These are phyloP conservation scores for Hyphodiscus sp. DNA, from an alignment of 2,329 filamentous ascomycete species.

Conservation along the genomic window DNA sequence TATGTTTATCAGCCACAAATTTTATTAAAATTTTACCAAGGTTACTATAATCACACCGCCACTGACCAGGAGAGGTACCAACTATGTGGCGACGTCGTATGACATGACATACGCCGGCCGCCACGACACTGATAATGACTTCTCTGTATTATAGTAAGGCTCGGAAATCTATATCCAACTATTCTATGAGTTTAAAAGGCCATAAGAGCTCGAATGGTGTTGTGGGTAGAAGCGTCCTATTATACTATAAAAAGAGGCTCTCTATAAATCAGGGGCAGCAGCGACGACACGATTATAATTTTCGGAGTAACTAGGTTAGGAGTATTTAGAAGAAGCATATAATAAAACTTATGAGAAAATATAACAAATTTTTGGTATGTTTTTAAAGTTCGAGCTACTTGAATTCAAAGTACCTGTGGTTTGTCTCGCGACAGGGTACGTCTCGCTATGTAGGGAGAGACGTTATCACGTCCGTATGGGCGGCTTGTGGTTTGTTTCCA, in stretches of 20 bases:
- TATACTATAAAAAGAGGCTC: too few species aligned
- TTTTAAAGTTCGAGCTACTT: neutral
- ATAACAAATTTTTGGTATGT: neutral
- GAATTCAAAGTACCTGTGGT: conserved; percentile 1
- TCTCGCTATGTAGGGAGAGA: neutral
- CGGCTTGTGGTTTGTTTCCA: too few species aligned
- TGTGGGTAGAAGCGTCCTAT: too few species aligned
- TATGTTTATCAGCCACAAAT: neutral
- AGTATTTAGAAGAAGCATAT: neutral
- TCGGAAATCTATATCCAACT: neutral
- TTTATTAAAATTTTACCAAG: neutral
- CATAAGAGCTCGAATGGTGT: too few species aligned
- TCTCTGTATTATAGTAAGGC: neutral
- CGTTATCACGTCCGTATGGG: too few species aligned
- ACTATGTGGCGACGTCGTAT: too few species aligned
- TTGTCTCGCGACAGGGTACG: neutral
- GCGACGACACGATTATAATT: neutral
- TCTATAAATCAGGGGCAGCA: too few species aligned
- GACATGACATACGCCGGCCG: too few species aligned
- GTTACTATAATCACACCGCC: too few species aligned
- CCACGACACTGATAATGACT: too few species aligned
- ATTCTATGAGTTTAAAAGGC: neutral
- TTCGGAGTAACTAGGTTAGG: too few species aligned
- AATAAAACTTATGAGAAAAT: neutral
- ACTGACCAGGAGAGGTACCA: too few species aligned